These are phyloP conservation scores for Fusarium goolgardi DNA, from an alignment of 2,329 filamentous ascomycete genomes.

Conservation along the genomic window DNA sequence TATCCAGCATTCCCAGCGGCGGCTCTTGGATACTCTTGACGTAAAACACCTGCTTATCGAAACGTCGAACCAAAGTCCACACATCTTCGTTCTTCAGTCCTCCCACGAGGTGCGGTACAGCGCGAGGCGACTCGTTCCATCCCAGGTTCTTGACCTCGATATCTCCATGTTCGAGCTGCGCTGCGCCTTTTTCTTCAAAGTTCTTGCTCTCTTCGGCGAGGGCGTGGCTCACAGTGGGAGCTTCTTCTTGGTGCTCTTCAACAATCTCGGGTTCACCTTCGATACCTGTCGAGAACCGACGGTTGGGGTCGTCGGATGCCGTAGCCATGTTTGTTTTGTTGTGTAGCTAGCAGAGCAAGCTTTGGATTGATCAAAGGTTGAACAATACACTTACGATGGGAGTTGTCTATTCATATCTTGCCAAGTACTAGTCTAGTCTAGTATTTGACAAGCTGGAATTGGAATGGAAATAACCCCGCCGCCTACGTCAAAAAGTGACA, in stretches of 20 bases:
- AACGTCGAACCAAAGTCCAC: conserved; percentile 77
- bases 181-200: conserved; percentile 56
- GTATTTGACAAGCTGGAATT: conserved; percentile 2
- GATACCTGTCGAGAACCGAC: conserved; percentile 32
- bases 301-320: conserved; percentile 20
- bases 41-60: conserved; percentile 76
- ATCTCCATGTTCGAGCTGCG: conserved; percentile 61
- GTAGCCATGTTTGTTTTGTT: conserved; percentile 20
- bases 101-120: conserved; percentile 72
- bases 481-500: conserved; percentile 38
- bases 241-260: conserved; percentile 44
- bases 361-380: not conserved
- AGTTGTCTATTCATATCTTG: not conserved
- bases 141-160: conserved; percentile 73
- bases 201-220: conserved; percentile 50
- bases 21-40: conserved; percentile 71
- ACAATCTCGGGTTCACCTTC: conserved; percentile 49
- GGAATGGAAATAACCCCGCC: conserved; percentile 35
- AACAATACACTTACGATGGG: not conserved
- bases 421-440: not conserved
- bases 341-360: not conserved
- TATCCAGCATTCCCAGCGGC: conserved; percentile 75
- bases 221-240: conserved; percentile 53
- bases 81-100: conserved; percentile 78
- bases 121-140: conserved; percentile 71